Evolutionary conservation across 768 basidiomycete genomes (phyloP).

Genomic region (Clitopilus passeckerianus): DNA sequence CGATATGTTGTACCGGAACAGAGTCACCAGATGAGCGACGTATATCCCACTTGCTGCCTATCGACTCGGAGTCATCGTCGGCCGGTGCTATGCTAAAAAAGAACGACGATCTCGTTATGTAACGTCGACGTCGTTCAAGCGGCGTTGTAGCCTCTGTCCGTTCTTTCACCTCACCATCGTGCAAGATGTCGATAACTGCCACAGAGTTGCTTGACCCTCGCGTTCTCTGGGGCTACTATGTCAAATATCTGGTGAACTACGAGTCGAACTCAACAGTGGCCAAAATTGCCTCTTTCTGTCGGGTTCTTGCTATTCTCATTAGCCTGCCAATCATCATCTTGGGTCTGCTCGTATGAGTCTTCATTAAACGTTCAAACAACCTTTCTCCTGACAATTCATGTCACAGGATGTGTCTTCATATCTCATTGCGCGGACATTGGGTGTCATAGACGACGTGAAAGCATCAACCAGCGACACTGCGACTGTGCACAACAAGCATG

Average conservation of each 20-base stretch:
- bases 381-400: constrained; percentile 2
- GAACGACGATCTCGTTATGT: not conserved
- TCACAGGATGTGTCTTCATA: constrained; percentile 75
- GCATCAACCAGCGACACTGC: constrained; percentile 64
- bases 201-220: constrained; percentile 1
- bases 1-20: not conserved
- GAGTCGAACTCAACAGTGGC: constrained; percentile 63
- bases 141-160: not conserved
- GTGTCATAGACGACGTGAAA: constrained; percentile 69
- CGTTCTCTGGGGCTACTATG: constrained; percentile 54
- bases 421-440: constrained; percentile 77
- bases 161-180: not conserved
- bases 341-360: constrained; percentile 45
- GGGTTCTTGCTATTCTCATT: constrained; percentile 60
- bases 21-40: no score
- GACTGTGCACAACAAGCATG: constrained; percentile 24
- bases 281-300: constrained; percentile 55
- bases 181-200: not conserved
- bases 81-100: not conserved
- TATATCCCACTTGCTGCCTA: no score
- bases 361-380: constrained; percentile 7
- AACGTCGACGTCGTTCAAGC: not conserved
- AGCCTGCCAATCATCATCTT: constrained; percentile 58
- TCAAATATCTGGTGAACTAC: constrained; percentile 62
- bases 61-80: no score